These are phyloP conservation scores for Arthrobotrys pseudoclavata DNA, from an alignment of 2,329 filamentous ascomycete species.

Conservation along the genomic window DNA sequence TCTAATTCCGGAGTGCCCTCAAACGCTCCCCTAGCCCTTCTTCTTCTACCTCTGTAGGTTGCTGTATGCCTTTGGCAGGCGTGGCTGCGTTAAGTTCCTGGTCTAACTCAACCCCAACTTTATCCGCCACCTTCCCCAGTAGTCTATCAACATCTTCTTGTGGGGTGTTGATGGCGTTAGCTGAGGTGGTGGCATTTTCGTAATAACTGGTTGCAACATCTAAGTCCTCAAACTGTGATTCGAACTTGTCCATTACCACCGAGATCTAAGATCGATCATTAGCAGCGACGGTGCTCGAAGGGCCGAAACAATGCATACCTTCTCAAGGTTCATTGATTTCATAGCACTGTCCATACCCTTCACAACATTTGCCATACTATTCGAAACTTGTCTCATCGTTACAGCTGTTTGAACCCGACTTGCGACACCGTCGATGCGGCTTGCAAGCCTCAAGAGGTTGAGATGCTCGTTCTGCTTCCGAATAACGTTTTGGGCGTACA, in stretches of 20 bases:
- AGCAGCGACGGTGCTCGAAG: not conserved
- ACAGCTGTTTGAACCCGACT: slow-evolving; percentile 75
- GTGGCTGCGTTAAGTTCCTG: slow-evolving; percentile 79
- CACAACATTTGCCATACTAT: slow-evolving; percentile 75
- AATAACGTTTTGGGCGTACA: slow-evolving; percentile 75
- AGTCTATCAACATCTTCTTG: slow-evolving; percentile 89
- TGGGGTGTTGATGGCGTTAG: slow-evolving; percentile 79
- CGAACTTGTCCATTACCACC: slow-evolving; percentile 76
- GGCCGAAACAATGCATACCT: slow-evolving; percentile 67
- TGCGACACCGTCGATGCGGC: slow-evolving; percentile 73
- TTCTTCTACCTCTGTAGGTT: slow-evolving; percentile 82
- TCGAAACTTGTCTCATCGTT: slow-evolving; percentile 74
- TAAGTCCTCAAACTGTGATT: slow-evolving; percentile 71
- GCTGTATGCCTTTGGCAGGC: slow-evolving; percentile 72
- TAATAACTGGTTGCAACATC: slow-evolving; percentile 75
- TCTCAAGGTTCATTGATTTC: slow-evolving; percentile 75
- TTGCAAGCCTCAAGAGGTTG: slow-evolving; percentile 72
- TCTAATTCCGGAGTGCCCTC: slow-evolving; percentile 69
- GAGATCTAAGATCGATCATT: slow-evolving; percentile 69
- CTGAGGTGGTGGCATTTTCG: slow-evolving; percentile 84
- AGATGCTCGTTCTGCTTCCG: slow-evolving; percentile 75
- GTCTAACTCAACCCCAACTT: slow-evolving; percentile 85
- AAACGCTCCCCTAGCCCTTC: slow-evolving; percentile 77
- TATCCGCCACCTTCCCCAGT: slow-evolving; percentile 87
- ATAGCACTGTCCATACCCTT: slow-evolving; percentile 75